Base-by-base conservation (phyloP, 305 asterid species). In the Euphrasia arctica region DNA sequence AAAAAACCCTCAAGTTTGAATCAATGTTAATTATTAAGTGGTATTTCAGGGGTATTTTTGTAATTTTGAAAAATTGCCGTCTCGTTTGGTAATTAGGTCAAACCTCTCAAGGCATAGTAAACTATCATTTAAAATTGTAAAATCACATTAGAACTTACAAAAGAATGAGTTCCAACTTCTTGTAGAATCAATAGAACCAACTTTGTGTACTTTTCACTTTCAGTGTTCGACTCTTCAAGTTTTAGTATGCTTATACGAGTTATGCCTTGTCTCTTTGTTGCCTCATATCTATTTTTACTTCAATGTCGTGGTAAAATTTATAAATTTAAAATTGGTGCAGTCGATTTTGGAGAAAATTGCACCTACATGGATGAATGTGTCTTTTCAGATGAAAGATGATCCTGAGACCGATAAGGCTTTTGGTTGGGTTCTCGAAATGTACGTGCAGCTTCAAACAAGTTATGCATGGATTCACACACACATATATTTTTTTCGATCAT, bases 391-490 rank as follows among this genome's bases (percentile, higher is more conserved):
- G 97, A 88, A 88, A 76, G 78, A 81, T 60, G 97, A 88, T 75
- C 82, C 91, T 1, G 84, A 84, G 74, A 73, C 93, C 29, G 95
- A 86, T 72, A 80, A 86, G 69, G 83, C 89, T 39, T 91, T 91
- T 73, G 97, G 96, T 25, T 91, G 97, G 96, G 95, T 91, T 36
- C 95, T 88, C 54, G 95, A 91, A 79, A 88, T 91, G 96, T 85
- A 77, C 79, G 42, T 36, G 42, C 42, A 36, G 42, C 9, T 36
- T 36, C 7, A 36, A 36, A 36, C 42, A 65, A 73, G 74, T 66
- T 72, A 88, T 90, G 96, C 84, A 85, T 72, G 95, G 84, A 6
- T 87, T 87, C 65, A 89, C 11, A 10, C 11, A 6, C 11, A 36
- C 7, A 6, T 0, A 6, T 36, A 36, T 62, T 54, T 57, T 18